A percentile compares a stretch with the other conserved stretches of the same genome.
phyloP scores from a whole-genome alignment of 768 basidiomycete genomes.

The Podaxis rugospora region DNA sequence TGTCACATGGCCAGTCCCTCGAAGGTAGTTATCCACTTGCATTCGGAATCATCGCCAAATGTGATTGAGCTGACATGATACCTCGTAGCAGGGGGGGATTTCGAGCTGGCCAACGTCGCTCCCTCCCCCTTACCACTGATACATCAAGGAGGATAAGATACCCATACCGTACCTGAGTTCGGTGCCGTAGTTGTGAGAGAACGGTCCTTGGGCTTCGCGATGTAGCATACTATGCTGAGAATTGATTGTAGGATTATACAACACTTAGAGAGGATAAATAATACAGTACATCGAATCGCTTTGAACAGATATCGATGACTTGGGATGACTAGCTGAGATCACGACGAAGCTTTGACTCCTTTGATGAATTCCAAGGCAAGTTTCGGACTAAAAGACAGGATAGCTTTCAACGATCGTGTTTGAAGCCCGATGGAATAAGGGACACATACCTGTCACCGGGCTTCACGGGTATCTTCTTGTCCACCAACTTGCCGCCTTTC shows the following conservation, averaged over 20 bases:
- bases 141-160: not conserved
- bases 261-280: not conserved
- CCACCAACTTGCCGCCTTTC: slow-evolving; percentile 84
- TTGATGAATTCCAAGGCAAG: slow-evolving; percentile 6
- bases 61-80: too few relatives aligned
- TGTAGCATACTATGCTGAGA: not conserved
- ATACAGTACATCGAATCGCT: not conserved
- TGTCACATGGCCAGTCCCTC: not conserved
- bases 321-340: not conserved
- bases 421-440: not conserved
- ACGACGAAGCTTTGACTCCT: not conserved
- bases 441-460: slow-evolving; percentile 71
- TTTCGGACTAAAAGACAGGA: slow-evolving; percentile 2
- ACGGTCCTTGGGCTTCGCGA: not conserved
- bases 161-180: not conserved
- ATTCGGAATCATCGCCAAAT: too few relatives aligned
- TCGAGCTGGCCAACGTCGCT: too few relatives aligned
- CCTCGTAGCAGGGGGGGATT: too few relatives aligned
- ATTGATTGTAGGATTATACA: not conserved
- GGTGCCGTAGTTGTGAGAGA: not conserved
- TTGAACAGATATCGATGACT: not conserved
- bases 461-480: slow-evolving; percentile 82
- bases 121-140: too few relatives aligned
- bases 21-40: not conserved
- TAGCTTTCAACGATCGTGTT: not conserved